Base-by-base conservation (phyloP, 2,329 filamentous ascomycete genomes). In the Remersonia thermophila region DNA sequence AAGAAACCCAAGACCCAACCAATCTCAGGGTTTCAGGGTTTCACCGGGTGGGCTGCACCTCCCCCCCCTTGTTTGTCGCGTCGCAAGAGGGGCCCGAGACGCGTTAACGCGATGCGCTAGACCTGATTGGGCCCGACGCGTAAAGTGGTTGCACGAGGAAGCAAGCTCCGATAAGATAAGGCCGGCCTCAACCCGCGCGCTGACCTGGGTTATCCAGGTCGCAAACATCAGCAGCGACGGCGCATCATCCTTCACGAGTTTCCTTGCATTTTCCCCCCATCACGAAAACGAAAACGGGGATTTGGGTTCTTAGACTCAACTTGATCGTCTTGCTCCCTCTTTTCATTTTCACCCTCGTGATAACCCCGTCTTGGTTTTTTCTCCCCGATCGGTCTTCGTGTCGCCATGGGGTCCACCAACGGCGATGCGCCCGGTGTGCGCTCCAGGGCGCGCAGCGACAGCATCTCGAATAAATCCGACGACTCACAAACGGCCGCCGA, bases 401-500 rank as follows among this genome's bases (percentile, higher is more conserved):
- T 9, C 20, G 20, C 20, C 5, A 23, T 23, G 20, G 9, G 5
- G 9, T 23, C 20, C 20, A 23, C 5, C 20, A 23, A 23, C 13
- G 27, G 13, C 27, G 27, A 53, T 44, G 43, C 47, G 40, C 37
- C 45, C 28, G 45, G 49, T 26, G 35, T 43, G 35, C 60, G 56
- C 51, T 57, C 59, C 57, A 63, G 63, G 58, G 54, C 59, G 23
- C 71, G 73, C 46, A 71, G 62, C 45, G 65, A 69, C 41, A 78
- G 74, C 60, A 67, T 73, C 47, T 77, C 73, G 23, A 73, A 74
- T 36, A 59, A 63, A n/a, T 76, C 73, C 0, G 66, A 77, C 32
- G 63, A 70, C 37, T 84, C 80, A 1, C 80, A 84, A 49, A 85
- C 80, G 12, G 80, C 80, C 23, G 77, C 74, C 41, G 79, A 84